Conservation (phyloP, 208 protist genomes). For the Leishmania amazonensis region DNA sequence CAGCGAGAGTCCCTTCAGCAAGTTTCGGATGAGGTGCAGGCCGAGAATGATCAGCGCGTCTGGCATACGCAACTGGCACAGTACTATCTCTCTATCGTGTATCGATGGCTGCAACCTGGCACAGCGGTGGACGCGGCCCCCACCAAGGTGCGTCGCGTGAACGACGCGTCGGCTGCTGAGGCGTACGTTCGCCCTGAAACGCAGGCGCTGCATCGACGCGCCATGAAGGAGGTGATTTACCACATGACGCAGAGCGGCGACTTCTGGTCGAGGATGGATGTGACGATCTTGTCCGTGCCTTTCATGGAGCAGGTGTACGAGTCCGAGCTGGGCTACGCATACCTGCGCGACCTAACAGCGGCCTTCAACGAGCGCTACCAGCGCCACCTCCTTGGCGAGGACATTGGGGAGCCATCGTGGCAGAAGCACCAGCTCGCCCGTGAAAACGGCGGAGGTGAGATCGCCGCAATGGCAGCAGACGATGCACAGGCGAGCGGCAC, state of each 20-base stretch:
- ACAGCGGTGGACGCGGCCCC: not conserved
- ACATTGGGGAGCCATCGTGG: slow-evolving; percentile 22
- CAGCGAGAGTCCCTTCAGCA: slow-evolving; percentile 19
- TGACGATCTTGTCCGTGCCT: slow-evolving; percentile 55
- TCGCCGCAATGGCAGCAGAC: not conserved
- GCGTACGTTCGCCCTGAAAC: not conserved
- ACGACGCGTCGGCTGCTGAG: not conserved
- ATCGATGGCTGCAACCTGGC: slow-evolving; percentile 20
- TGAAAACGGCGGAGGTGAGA: not conserved
- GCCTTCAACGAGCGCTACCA: slow-evolving; percentile 75
- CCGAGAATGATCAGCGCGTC: slow-evolving; percentile 46
- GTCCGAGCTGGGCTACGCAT: slow-evolving; percentile 56
- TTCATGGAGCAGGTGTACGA: slow-evolving; percentile 72
- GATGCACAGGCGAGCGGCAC: not conserved
- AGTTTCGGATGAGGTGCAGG: slow-evolving; percentile 26
- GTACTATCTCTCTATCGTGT: slow-evolving; percentile 53
- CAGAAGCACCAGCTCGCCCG: slow-evolving; percentile 6
- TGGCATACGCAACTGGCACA: slow-evolving; percentile 61
- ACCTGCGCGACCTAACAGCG: slow-evolving; percentile 65
- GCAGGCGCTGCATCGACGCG: slow-evolving; percentile 49
- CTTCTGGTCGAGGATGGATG: slow-evolving; percentile 56
- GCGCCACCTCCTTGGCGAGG: slow-evolving; percentile 51
- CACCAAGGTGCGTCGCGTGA: not conserved
- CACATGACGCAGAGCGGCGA: slow-evolving; percentile 39
- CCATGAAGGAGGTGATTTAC: slow-evolving; percentile 75